Base-by-base conservation (phyloP, 257 asterid species). In the Gentiana straminea region DNA sequence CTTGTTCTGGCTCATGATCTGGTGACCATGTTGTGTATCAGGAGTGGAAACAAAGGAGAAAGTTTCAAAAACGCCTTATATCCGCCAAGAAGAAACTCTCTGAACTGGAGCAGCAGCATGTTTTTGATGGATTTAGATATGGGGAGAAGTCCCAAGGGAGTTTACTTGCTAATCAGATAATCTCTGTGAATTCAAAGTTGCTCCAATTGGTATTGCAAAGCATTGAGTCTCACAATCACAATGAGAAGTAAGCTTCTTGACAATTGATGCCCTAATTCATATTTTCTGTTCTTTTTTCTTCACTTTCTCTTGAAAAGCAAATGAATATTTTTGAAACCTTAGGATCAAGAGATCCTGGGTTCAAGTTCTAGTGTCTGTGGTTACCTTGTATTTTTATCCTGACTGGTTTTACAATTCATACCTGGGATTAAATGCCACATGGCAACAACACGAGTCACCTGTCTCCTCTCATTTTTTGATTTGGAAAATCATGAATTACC, bases 41-140 rank as follows among this genome's bases (percentile, higher is more conserved):
- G 98, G 98, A 91, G 77, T 91, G 98, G 98, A 91, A 79, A 80
- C 95, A 87, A 51, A 84, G 86, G 64, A 91, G 84, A 65, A 84
- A 75, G 72, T 73, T 72, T 64, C 98, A 87, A 69, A 81, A 87
- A 64, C 82, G 76, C 62, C 74, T 91, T 63, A 78, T 85, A 68
- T 84, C 95, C 51, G 89, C 98, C 60, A 91, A 87, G 81, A 91
- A 84, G 86, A 87, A 79, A 74, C 78, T 91, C 24, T 67, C 68
- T 68, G 98, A 84, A 66, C 74, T 87, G 93, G 86, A 81, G 53
- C 97, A 91, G 75, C 77, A 87, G 39, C 97, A 91, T 54, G 84
- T 91, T 43, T 81, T 87, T 75, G 65, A 83, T 68, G 97, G 98
- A 12, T 85, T 91, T 72, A 73, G 77, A 68, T 63, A 71, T 73